Base-by-base conservation (phyloP, 768 basidiomycete genomes). In the Pluteus cervinus region DNA sequence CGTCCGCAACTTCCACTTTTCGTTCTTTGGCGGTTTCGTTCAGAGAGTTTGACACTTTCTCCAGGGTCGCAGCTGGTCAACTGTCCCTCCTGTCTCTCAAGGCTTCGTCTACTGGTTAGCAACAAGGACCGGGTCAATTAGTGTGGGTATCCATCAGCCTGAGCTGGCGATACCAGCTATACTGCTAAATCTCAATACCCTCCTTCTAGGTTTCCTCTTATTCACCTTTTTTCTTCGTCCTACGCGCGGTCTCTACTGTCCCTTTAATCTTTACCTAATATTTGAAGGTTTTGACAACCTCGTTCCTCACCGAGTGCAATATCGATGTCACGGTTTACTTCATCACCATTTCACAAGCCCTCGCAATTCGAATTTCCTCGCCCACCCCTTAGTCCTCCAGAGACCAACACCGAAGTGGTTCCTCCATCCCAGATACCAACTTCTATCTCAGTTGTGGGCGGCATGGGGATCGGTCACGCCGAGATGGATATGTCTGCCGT, bases 321-420 rank as follows among this genome's bases (percentile, higher is more conserved):
- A 9, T 28, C 26, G 30, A 72, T 75, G 71, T 65, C 69, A 48
- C 64, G 56, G 42, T 51, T 65, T n/a, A 61, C 65, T 17, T 54
- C 57, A 15, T 63, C 63, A 12, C 62, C 57, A 3, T 68, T 69
- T 44, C 62, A 68, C 47, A 73, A 67, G 49, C 64, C 68, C 10
- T 60, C 65, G 7, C 61, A 66, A 10, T 68, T 66, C 50, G 60
- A 70, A 41, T 73, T 65, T 56, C 69, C 62, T 33, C 60, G 49
- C 41, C 60, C 37, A 22, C 61, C 61, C 17, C 53, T 55, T 9
- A 71, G 61, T 30, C 68, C 71, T 15, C 65, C 71, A 7, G 71
- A 71, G 39, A 65, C 64, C 20, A 18, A 55, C 18, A 40, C 37
- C 7, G 57, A 57, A 24, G 36, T 36, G 37, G 35, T 42, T 33